Evolutionary conservation across 495 filamentous ascomycete species (phyloP), one percentile per base, ranked within the genome.

Genomic region (Aspergillus baeticus): DNA sequence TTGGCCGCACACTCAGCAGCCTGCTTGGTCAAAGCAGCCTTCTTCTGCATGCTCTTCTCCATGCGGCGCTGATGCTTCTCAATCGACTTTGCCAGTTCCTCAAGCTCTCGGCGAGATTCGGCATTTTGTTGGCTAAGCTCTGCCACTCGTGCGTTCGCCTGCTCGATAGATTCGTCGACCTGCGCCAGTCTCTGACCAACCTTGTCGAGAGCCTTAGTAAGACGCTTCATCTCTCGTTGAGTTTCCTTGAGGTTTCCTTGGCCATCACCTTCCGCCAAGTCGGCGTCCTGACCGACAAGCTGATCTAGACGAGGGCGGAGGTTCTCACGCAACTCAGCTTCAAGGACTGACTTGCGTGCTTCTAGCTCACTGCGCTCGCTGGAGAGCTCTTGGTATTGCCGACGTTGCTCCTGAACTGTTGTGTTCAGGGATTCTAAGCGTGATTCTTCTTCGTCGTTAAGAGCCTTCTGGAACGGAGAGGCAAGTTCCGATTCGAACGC

Each of bases 1-100:
- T 93, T 94, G 59, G 88, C 84, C 37, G 84, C 83, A 58, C 88
- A 89, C 63, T 96, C 93, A 2, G 83, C 80, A 6, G 86, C 87
- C 64, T 90, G 86, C 60, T 87, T 82, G 21, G 81, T 84, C 37
- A 96, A 77, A 0, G 90, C 76, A 4, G 90, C 87, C 63, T 89
- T 89, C 74, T 91, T 93, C 51, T 89, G 85, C 71, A 94, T 89
- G 63, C 86, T 90, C 75, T 91, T 94, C 66, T 97, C 93, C 81
- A 96, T 90, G 46, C 83, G 82, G 67, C 96, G 94, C 71, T 96
- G 91, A 51, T 92, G 81, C 54, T 88, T 90, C 64, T 94, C 89
- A 53, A 98, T 96, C 7, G 83, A 81, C 60, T 81, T 84, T 34
- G 89, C 85, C 35, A 96, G 81, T 38, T 92, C 89, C 59, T 90